phyloP scores from a whole-genome alignment of 495 filamentous ascomycete genomes.

The Aspergillus conjunctus region DNA sequence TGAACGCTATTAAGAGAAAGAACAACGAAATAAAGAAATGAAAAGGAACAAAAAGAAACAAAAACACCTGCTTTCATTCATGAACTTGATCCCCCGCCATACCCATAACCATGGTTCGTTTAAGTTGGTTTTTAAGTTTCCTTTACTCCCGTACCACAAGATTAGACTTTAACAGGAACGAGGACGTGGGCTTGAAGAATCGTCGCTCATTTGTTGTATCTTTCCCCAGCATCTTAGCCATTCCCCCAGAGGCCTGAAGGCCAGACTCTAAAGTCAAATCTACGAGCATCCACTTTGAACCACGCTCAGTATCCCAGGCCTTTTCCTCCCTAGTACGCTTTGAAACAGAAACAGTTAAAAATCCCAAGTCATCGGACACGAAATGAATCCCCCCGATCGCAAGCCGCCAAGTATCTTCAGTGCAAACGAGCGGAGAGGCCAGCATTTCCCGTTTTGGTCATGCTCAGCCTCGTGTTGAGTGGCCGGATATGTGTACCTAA shows the following conservation, averaged over 20 bases:
- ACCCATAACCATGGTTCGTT: neutral
- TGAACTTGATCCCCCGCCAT: neutral
- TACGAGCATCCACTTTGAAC: no score
- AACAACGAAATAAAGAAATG: neutral
- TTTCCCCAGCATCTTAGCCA: neutral
- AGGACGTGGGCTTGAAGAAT: neutral
- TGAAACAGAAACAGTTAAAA: neutral
- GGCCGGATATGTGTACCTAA: neutral
- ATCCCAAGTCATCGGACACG: neutral
- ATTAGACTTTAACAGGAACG: neutral
- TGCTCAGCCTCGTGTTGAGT: neutral
- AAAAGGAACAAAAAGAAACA: neutral
- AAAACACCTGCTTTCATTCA: neutral
- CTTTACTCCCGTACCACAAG: neutral
- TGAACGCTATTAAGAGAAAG: neutral
- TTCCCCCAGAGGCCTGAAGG: neutral
- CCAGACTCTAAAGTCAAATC: no score
- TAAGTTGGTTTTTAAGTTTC: neutral
- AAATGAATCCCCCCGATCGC: constrained; percentile 5
- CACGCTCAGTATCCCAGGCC: neutral
- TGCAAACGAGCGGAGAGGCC: constrained; percentile 3
- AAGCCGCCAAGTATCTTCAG: neutral
- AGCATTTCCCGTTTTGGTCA: neutral
- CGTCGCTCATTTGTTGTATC: no score
- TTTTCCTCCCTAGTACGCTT: constrained; percentile 5